These are phyloP conservation scores for Candida schatavii DNA, from an alignment of 805 yeast genomes.

Conservation along the genomic window DNA sequence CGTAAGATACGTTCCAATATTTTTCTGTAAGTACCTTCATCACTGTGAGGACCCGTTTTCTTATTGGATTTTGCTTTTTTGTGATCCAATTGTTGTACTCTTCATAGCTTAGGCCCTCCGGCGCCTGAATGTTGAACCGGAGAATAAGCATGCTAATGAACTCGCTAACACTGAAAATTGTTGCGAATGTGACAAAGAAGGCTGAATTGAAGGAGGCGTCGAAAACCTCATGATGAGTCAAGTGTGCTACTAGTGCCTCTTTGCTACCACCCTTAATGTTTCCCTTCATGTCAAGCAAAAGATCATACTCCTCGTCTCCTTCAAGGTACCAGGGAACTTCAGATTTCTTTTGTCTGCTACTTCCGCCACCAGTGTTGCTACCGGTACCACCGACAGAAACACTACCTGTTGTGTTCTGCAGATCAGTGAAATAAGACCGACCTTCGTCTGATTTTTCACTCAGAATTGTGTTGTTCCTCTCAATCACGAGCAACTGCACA, in stretches of 20 bases:
- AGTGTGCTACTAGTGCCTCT: slow-evolving; percentile 72
- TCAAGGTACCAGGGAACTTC: slow-evolving; percentile 72
- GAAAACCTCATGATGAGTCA: slow-evolving; percentile 68
- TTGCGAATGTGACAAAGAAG: slow-evolving; percentile 70
- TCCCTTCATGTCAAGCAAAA: slow-evolving; percentile 62
- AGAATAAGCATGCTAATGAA: slow-evolving; percentile 57
- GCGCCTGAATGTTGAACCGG: slow-evolving; percentile 72
- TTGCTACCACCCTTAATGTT: slow-evolving; percentile 80
- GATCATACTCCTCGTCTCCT: slow-evolving; percentile 59
- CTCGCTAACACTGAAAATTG: slow-evolving; percentile 67
- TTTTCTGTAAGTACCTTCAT: slow-evolving; percentile 65
- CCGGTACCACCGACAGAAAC: slow-evolving; percentile 1
- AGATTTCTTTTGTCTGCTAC: slow-evolving; percentile 24
- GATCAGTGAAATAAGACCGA: slow-evolving; percentile 20
- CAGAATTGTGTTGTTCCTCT: slow-evolving; percentile 40
- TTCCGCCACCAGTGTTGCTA: slow-evolving; percentile 23
- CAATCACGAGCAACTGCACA: slow-evolving; percentile 52
- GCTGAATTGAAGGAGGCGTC: slow-evolving; percentile 66
- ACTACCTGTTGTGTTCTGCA: background rate
- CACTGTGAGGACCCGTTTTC: slow-evolving; percentile 61
- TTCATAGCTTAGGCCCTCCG: slow-evolving; percentile 81
- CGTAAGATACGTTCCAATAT: slow-evolving; percentile 67
- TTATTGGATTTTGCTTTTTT: slow-evolving; percentile 64
- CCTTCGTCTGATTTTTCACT: slow-evolving; percentile 38
- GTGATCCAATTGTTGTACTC: slow-evolving; percentile 78